phyloP scores from a whole-genome alignment of 2,329 filamentous ascomycete species.

The Aureobasidium sp. region DNA sequence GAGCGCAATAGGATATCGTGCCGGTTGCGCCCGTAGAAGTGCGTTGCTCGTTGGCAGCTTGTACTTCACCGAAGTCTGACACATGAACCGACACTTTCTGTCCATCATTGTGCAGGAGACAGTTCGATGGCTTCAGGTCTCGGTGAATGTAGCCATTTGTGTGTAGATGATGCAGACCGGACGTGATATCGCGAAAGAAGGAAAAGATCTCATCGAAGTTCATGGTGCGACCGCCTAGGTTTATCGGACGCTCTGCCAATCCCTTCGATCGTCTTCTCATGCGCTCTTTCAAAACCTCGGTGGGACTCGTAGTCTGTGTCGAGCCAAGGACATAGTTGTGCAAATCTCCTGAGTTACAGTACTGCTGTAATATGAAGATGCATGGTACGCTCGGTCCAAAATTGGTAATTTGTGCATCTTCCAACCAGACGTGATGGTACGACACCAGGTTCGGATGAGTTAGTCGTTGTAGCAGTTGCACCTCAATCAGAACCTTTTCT shows the following conservation, averaged over 20 bases:
- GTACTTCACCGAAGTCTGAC: conserved; percentile 96
- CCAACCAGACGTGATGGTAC: conserved; percentile 95
- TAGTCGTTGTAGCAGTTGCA: conserved; percentile 83
- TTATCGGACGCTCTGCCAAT: conserved; percentile 55
- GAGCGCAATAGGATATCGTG: conserved; percentile 95
- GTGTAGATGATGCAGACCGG: conserved; percentile 83
- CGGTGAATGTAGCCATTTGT: conserved; percentile 89
- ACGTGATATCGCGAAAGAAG: conserved; percentile 91
- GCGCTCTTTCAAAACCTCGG: conserved; percentile 71
- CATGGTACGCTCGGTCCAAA: conserved; percentile 91
- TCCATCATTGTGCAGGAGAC: conserved; percentile 71
- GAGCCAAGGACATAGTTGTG: conserved; percentile 77
- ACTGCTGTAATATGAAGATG: conserved; percentile 95
- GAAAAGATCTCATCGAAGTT: conserved; percentile 92
- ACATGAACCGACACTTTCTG: conserved; percentile 73
- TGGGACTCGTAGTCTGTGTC: conserved; percentile 41
- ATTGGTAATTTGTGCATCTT: conserved; percentile 71
- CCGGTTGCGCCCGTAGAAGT: conserved; percentile 89
- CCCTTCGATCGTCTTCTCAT: conserved; percentile 76
- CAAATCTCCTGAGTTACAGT: conserved; percentile 89
- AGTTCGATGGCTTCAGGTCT: conserved; percentile 94
- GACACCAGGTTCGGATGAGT: conserved; percentile 94
- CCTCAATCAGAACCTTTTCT: conserved; percentile 88
- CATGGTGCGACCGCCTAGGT: conserved; percentile 48
- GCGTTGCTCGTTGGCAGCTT: conserved; percentile 71